A percentile compares a stretch with the other conserved stretches of the same genome.
Conservation (phyloP, 2,329 filamentous ascomycete genomes). For the Graphilbum sp. region DNA sequence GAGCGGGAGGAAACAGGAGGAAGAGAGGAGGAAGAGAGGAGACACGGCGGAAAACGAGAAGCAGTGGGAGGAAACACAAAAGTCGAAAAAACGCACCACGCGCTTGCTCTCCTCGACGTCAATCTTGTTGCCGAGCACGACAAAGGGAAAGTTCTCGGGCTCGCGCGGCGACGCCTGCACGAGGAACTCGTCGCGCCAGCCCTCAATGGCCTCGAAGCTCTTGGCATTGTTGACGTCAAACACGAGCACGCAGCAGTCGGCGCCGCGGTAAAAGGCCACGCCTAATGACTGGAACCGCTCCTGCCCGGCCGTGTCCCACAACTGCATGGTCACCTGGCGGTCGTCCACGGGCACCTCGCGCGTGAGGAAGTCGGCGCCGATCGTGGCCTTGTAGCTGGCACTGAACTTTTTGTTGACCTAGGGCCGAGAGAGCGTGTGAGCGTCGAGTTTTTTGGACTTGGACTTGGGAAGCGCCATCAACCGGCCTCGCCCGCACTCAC, state of each 20-base stretch:
- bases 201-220: conserved; percentile 95
- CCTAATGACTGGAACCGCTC: conserved; percentile 95
- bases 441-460: too few relatives aligned
- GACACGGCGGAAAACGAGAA: not conserved
- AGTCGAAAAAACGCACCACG: conserved; percentile 39
- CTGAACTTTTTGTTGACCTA: conserved; percentile 99
- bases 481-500: too few relatives aligned
- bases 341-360: conserved; percentile 97
- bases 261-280: conserved; percentile 92
- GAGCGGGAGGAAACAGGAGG: not conserved
- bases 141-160: conserved; percentile 94
- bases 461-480: too few relatives aligned
- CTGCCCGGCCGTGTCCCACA: conserved; percentile 96
- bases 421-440: not conserved
- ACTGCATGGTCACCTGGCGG: conserved; percentile 96
- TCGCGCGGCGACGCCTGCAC: conserved; percentile 95
- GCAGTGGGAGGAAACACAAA: not conserved
- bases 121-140: conserved; percentile 97
- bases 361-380: conserved; percentile 95
- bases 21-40: not conserved
- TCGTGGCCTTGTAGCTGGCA: conserved; percentile 98
- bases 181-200: conserved; percentile 95
- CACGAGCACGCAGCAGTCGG: conserved; percentile 93
- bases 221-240: conserved; percentile 99
- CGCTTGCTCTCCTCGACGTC: conserved; percentile 96